Evolutionary conservation across 2,329 filamentous ascomycete species (phyloP), one percentile per base, ranked within the genome.

Genomic region (Tolypocladium tundrense): DNA sequence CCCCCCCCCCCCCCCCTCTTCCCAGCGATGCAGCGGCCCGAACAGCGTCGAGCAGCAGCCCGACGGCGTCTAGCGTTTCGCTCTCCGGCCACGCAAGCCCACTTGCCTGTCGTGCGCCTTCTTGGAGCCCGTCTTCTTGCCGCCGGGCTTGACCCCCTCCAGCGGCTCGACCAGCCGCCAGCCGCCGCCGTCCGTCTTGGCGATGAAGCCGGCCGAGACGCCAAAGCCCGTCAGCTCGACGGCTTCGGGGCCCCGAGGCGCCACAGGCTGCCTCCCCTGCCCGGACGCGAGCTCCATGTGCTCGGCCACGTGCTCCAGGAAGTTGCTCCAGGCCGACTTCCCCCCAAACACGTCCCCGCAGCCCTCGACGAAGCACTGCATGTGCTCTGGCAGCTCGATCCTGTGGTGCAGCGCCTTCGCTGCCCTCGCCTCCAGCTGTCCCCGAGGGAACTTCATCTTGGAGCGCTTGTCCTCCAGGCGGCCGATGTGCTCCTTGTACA

Each of bases 401-500:
- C 88, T 78, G n/a, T 74, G 74, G 16, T 78, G 74, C 64, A 83
- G 76, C 62, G 90, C 91, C 3, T 78, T 74, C 10, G 72, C 66
- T 62, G 87, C 84, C 53, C 88, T 76, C 2, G 68, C 62, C 24
- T 80, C 77, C 10, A 91, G 75, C 14, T 75, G 72, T 1, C 66
- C 61, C 24, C 56, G 43, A 2, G 60, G 63, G 61, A 65, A 71
- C 65, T 72, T 77, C 59, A 67, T 68, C 33, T 19, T 24, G 24
- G 21, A 39, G 13, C 39, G 45, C 8, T 45, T 21, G 11, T 42
- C 77, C 68, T 97, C 92, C 90, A 95, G 95, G 53, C 93, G 87
- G 7, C 90, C 83, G 2, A 93, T 79, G 68, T 97, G 93, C 67
- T 96, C 91, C 0, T 88, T 90, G 74, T 92, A 96, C 11, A 97